Evolutionary conservation across 139 green algal species (phyloP), one percentile per base, ranked within the genome.

Genomic region (Ettlia oleoabundans): DNA sequence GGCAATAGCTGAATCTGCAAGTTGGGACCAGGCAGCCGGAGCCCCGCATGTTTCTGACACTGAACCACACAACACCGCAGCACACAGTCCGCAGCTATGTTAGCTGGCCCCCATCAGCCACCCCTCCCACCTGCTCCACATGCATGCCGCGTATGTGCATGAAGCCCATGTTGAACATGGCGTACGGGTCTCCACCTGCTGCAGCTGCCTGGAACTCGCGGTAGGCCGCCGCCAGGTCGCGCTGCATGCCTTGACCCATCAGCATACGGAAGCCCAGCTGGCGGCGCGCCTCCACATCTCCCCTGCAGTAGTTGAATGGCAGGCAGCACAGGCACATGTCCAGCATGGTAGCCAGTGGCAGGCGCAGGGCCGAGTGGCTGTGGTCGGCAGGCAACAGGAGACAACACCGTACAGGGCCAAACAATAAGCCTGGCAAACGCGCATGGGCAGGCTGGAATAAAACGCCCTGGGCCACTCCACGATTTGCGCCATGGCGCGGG

Each of bases 101-200:
- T n/a, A n/a, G n/a, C n/a, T n/a, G 47, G 47, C 55, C 15, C 5
- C 55, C 55, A 32, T 15, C 55, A 65, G 18, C 18, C 18, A 5
- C 55, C 5, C 55, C 55, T 32, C 55, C 47, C 47, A n/a, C 55
- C 55, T 65, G 73, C 3, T 55, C 24, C 35, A 71, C 81, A 4
- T 78, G 76, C 21, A 83, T 30, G 7, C 88, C 89, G 18, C 80
- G 64, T 33, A 75, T 69, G 76, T 89, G 53, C 87, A 93, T 88
- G 64, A 76, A 84, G 1, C 73, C 89, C 67, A 92, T 76, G 81
- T 91, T 92, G 89, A 83, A 91, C 30, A 88, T 4, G 1, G 77
- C 77, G 33, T 53, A 71, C 0, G 77, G 30, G 43, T 82, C 77
- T 1, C 77, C 77, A 18, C 7, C 41, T 18, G 32, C 22, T 0